These are phyloP conservation scores for Alternaria rosae DNA, from an alignment of 2,329 filamentous ascomycete genomes.

Conservation along the genomic window DNA sequence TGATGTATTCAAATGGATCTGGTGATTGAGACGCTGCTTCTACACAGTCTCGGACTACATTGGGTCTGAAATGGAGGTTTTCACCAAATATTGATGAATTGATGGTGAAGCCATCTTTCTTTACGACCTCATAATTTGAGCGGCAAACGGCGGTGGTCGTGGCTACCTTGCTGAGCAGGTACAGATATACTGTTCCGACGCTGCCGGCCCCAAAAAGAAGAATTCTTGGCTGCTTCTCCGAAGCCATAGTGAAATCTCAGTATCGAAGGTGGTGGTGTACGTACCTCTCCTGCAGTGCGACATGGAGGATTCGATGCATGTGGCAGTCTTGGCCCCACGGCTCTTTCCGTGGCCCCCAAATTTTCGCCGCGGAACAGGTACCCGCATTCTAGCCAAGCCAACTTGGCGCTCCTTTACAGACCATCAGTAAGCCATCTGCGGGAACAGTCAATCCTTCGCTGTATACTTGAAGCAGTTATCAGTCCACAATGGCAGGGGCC, in stretches of 20 bases:
- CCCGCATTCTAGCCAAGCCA: background rate
- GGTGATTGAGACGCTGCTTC: constrained; percentile 42
- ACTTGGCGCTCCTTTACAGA: background rate
- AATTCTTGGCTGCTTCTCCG: constrained; percentile 23
- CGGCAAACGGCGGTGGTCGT: constrained; percentile 56
- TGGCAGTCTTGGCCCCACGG: background rate
- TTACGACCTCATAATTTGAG: constrained; percentile 55
- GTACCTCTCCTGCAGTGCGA: background rate
- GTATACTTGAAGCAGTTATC: background rate
- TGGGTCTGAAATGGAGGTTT: constrained; percentile 44
- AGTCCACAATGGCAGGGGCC: background rate
- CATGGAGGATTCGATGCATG: background rate
- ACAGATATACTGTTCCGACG: constrained; percentile 54
- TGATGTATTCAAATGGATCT: constrained; percentile 56
- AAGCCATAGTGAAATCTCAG: background rate
- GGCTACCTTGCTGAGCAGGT: constrained; percentile 51
- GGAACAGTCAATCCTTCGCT: background rate
- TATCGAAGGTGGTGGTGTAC: background rate
- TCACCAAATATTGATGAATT: constrained; percentile 50
- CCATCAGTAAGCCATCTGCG: constrained; percentile 3
- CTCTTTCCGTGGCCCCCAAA: background rate
- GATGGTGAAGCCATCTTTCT: constrained; percentile 52
- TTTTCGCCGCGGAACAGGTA: background rate
- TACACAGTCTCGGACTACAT: constrained; percentile 44
- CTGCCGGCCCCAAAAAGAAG: constrained; percentile 55